phyloP scores from a whole-genome alignment of 352 stramenopile genomes.

The Elongisporangium undulatum region DNA sequence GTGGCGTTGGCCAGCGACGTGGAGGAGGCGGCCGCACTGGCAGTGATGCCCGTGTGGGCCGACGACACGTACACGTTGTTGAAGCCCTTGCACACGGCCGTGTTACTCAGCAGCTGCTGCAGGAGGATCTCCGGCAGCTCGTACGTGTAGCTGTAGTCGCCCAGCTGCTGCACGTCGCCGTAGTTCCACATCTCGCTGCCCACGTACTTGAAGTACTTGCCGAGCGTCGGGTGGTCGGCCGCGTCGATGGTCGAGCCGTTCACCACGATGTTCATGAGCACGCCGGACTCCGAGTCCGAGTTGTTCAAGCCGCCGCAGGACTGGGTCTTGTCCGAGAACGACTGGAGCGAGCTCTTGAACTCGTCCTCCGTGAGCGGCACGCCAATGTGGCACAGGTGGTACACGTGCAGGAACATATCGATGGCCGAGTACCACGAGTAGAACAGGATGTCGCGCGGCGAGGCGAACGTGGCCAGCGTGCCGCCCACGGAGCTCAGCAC shows the following conservation, averaged over 20 bases:
- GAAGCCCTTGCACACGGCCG: constrained; percentile 55
- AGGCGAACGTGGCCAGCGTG: constrained; percentile 40
- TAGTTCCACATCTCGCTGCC: constrained; percentile 59
- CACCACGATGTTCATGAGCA: constrained; percentile 38
- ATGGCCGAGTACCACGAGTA: constrained; percentile 66
- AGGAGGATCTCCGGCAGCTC: constrained; percentile 49
- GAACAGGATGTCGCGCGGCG: constrained; percentile 54
- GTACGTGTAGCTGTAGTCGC: constrained; percentile 73
- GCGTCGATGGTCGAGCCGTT: constrained; percentile 44
- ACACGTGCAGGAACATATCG: constrained; percentile 68
- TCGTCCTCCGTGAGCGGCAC: constrained; percentile 38
- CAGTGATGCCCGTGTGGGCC: constrained; percentile 27
- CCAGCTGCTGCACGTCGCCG: constrained; percentile 53
- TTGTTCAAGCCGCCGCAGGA: constrained; percentile 40
- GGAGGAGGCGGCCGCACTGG: constrained; percentile 29
- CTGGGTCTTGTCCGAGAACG: constrained; percentile 36
- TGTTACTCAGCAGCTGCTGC: constrained; percentile 63
- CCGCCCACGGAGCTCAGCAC: constrained; percentile 53
- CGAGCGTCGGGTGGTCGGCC: constrained; percentile 53
- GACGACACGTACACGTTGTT: constrained; percentile 35
- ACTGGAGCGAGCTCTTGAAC: constrained; percentile 35
- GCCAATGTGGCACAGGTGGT: constrained; percentile 60
- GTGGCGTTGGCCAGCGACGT: constrained; percentile 40
- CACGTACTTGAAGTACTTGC: constrained; percentile 55
- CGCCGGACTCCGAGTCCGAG: constrained; percentile 21